Conservation (phyloP, 2,329 filamentous ascomycete genomes). For the Botryotinia narcissicola region DNA sequence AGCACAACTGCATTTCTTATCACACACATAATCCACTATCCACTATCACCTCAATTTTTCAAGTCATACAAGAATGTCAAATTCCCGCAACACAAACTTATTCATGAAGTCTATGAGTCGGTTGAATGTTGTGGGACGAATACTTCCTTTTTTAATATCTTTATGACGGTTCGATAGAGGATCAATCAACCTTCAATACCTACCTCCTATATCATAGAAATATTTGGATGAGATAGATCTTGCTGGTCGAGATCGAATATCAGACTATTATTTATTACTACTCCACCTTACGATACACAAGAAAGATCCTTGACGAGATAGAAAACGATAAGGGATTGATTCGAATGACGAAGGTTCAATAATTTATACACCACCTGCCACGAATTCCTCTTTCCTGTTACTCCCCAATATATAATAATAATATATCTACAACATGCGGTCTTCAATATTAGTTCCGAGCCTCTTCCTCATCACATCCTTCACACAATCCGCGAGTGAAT, state of each 20-base stretch:
- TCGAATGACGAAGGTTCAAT: constrained; percentile 15
- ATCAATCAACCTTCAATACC: not conserved
- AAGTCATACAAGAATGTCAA: constrained; percentile 14
- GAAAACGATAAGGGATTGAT: constrained; percentile 11
- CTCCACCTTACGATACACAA: constrained; percentile 6
- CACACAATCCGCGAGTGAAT: constrained; percentile 24
- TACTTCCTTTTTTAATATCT: not conserved
- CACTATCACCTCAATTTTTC: not conserved
- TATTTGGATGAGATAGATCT: constrained; percentile 22
- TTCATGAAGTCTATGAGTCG: not conserved
- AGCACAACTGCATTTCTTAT: constrained; percentile 10
- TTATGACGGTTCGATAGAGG: not conserved
- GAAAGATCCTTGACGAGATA: not conserved
- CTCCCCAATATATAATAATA: constrained; percentile 8
- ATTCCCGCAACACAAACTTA: not conserved
- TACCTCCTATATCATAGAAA: not conserved
- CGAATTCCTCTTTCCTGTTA: not conserved
- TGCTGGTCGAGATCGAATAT: constrained; percentile 29
- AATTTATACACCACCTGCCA: constrained; percentile 6
- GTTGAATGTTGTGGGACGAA: constrained; percentile 6
- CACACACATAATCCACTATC: constrained; percentile 10
- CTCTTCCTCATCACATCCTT: constrained; percentile 30
- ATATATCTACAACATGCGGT: constrained; percentile 29
- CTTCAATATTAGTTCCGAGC: constrained; percentile 21
- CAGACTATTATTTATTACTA: not conserved